These are phyloP conservation scores for Cerrena zonata DNA, from an alignment of 1,284 basidiomycete genomes.

Conservation along the genomic window DNA sequence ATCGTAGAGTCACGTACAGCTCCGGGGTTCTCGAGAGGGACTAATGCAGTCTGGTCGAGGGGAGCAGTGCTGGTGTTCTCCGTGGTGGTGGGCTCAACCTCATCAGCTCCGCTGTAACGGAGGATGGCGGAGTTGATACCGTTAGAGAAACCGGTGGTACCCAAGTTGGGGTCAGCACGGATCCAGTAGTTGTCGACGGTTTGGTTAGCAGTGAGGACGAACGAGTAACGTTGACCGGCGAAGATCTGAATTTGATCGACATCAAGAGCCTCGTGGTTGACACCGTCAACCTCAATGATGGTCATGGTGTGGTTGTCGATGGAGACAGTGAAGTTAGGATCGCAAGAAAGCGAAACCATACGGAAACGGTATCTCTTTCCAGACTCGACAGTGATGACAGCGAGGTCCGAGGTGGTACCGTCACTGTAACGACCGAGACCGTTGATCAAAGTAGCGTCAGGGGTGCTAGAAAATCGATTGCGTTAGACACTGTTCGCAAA, in stretches of 20 bases:
- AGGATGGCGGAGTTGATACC: slow-evolving; percentile 32
- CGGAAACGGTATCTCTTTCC: slow-evolving; percentile 20
- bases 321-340: neutral
- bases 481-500: too few relatives aligned
- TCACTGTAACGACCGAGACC: slow-evolving; percentile 33
- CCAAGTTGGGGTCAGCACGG: slow-evolving; percentile 34
- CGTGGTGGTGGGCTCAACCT: slow-evolving; percentile 36
- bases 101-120: slow-evolving; percentile 31
- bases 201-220: slow-evolving; percentile 29
- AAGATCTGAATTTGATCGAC: slow-evolving; percentile 33
- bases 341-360: neutral
- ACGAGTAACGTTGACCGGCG: slow-evolving; percentile 33
- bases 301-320: slow-evolving; percentile 14
- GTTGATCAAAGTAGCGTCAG: slow-evolving; percentile 46
- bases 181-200: slow-evolving; percentile 39
- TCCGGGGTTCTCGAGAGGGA: slow-evolving; percentile 14
- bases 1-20: slow-evolving; percentile 8
- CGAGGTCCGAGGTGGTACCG: slow-evolving; percentile 20
- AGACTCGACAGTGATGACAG: slow-evolving; percentile 28
- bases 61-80: slow-evolving; percentile 18
- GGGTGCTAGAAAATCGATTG: neutral
- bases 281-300: slow-evolving; percentile 33
- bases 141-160: slow-evolving; percentile 23
- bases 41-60: slow-evolving; percentile 26
- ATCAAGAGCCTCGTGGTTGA: slow-evolving; percentile 22